Evolutionary conservation across 345 rosid species (phyloP), one percentile per base, ranked within the genome.

Genomic region (Chamaenerion angustifolium): DNA sequence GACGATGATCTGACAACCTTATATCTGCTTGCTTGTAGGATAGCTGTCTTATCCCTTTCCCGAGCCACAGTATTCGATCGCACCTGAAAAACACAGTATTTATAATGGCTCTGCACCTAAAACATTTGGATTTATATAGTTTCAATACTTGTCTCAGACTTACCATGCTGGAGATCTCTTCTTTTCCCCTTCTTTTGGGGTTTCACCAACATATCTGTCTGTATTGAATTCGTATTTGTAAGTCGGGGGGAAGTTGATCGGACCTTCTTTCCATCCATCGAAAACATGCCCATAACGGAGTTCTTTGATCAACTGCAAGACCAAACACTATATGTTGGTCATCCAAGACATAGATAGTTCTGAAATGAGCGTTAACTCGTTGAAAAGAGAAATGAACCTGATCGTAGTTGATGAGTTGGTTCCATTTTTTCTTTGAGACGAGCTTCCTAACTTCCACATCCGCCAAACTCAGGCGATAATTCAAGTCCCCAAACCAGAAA

Each of bases 161-260:
- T 70, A 92, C 99, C 99, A 93, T 41, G 99, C 99, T 0, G 99
- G 99, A 50, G 99, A 81, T 79, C 99, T 82, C 68, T 57, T 79
- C 78, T 85, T 88, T 66, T 88, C 94, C 54, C 85, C 94, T 67
- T 88, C 99, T 70, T 50, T 82, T 21, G 75, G 70, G 54, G 51
- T 66, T 65, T 85, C 96, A n/a, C 99, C 99, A 6, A 81, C 79
- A 40, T 85, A 88, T 71, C 78, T 71, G 43, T 81, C 94, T 0
- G 94, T 66, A 55, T 93, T 80, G 23, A 82, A 72, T 71, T 88
- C 95, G n/a, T 88, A 88, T 44, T 93, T 93, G 69, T 93, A 93
- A 12, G 99, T 88, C 8, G 97, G 99, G 19, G 99, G 85, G 60
- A 93, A 93, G 54, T 71, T 60, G 61, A 88, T 85, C 4, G 51